These are phyloP conservation scores for Cutaneotrichosporon sp. DNA, from an alignment of 1,284 basidiomycete genomes.

Conservation along the genomic window DNA sequence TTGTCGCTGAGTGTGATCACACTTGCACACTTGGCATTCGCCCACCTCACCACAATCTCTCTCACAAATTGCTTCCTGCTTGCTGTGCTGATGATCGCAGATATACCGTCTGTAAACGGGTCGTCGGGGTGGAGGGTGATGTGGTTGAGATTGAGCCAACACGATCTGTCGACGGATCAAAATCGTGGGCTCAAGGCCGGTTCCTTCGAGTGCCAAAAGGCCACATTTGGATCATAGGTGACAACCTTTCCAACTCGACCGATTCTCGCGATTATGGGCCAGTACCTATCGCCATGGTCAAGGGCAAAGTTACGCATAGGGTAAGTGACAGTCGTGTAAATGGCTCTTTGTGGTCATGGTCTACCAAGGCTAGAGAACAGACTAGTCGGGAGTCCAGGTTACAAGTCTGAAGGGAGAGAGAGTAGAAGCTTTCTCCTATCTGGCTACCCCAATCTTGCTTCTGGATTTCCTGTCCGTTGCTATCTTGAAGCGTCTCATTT, in stretches of 20 bases:
- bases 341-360: neutral
- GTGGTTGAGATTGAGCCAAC: conserved; percentile 76
- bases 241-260: conserved; percentile 78
- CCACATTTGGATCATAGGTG: conserved; percentile 89
- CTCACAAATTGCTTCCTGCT: neutral
- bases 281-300: conserved; percentile 77
- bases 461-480: too few species aligned
- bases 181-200: conserved; percentile 50
- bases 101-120: conserved; percentile 78
- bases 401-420: too few species aligned
- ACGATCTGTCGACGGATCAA: conserved; percentile 44
- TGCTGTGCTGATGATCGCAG: neutral
- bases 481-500: too few species aligned
- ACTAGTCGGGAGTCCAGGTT: too few species aligned
- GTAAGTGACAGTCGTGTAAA: conserved; percentile 56
- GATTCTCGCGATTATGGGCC: conserved; percentile 92
- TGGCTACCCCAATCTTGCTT: too few species aligned
- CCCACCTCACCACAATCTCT: too few species aligned
- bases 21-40: too few species aligned
- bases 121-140: conserved; percentile 88
- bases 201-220: conserved; percentile 75
- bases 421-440: too few species aligned
- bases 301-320: conserved; percentile 72
- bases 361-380: too few species aligned
- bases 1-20: too few species aligned